Evolutionary conservation across 495 filamentous ascomycete species (phyloP), one percentile per base, ranked within the genome.

Genomic region (Penicillium paxilli): DNA sequence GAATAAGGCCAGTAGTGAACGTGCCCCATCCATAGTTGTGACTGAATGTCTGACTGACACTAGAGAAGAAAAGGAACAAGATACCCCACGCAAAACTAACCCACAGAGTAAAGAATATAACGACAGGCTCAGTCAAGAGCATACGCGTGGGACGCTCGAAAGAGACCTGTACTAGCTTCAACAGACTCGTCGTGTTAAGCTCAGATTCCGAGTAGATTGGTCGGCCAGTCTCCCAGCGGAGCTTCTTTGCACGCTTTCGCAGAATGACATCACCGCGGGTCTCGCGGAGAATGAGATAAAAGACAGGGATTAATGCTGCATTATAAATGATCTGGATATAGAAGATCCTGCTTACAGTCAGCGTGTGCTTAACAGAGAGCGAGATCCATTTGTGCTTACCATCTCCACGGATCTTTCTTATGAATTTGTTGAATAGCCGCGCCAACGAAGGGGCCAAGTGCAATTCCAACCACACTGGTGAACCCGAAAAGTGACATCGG

Each of bases 191-290:
- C 4, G 61, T 51, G 37, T 62, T 55, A 42, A 76, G 26, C 26
- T 77, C 74, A 1, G 62, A 54, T 12, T 64, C 55, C 0, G 74
- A 71, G 48, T 74, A 77, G 30, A 75, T 60, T 0, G 65, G 62
- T 4, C 63, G 65, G 2, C 85, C 84, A 1, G 87, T 90, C 44
- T 81, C 64, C 33, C 80, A 70, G 19, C 87, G 77, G 24, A 91
- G 68, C 54, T 84, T 85, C 54, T 76, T 78, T 5, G 88, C 88
- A 12, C 87, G 80, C 5, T 69, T 61, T 1, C 77, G 75, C 6
- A 92, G 80, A 51, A 92, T 84, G 4, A 73, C 72, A 33, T 67
- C 64, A 0, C 57, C 55, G 2, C 77, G 71, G 22, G 74, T 78
- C 51, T 82, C 78, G 2, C 52, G 45, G 12, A 83, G 64, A 16